Percentiles rank a stretch among this genome's conserved stretches.
Evolutionary conservation across 371 early-diverging fungal genomes (phyloP).

Genomic region (Rozella allomycis): DNA sequence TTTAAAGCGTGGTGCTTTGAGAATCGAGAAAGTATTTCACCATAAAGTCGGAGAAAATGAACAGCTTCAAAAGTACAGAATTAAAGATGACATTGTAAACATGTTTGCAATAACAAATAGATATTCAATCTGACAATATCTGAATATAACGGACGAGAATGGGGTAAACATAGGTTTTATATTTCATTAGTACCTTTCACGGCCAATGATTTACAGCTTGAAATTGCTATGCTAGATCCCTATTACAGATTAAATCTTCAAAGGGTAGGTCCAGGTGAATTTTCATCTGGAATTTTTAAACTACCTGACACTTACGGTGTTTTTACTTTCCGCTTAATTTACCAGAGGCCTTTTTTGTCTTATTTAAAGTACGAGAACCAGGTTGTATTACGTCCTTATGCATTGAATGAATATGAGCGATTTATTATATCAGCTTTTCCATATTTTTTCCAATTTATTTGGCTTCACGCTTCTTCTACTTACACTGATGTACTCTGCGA

Average conservation of each 20-base stretch:
- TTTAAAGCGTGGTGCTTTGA: slow-evolving; percentile 72
- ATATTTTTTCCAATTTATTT: too few species aligned
- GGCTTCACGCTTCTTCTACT: too few species aligned
- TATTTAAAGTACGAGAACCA: slow-evolving; percentile 46
- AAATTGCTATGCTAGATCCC: slow-evolving; percentile 87
- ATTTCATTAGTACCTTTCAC: slow-evolving; percentile 18
- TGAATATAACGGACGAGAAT: slow-evolving; percentile 47
- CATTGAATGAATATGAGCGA: slow-evolving; percentile 84
- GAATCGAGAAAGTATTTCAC: slow-evolving; percentile 34
- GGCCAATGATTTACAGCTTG: slow-evolving; percentile 51
- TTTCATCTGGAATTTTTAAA: slow-evolving; percentile 16
- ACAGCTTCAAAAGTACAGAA: slow-evolving; percentile 51
- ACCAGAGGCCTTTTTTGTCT: slow-evolving; percentile 44
- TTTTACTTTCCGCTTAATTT: slow-evolving; percentile 77
- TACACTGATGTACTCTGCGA: too few species aligned
- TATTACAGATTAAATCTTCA: slow-evolving; percentile 64
- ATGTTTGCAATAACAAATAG: slow-evolving; percentile 11
- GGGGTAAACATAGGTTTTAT: too few species aligned
- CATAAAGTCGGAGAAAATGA: slow-evolving; percentile 40
- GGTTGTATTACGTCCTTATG: slow-evolving; percentile 64
- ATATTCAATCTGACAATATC: slow-evolving; percentile 50
- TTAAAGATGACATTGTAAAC: slow-evolving; percentile 67
- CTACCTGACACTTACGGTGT: slow-evolving; percentile 90
- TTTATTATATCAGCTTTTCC: slow-evolving; percentile 75
- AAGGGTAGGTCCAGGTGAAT: slow-evolving; percentile 9